Percentiles rank a stretch among this genome's conserved stretches.
Conservation (phyloP, 192 early-diverging fungal species). For the Coemansia sp. region DNA sequence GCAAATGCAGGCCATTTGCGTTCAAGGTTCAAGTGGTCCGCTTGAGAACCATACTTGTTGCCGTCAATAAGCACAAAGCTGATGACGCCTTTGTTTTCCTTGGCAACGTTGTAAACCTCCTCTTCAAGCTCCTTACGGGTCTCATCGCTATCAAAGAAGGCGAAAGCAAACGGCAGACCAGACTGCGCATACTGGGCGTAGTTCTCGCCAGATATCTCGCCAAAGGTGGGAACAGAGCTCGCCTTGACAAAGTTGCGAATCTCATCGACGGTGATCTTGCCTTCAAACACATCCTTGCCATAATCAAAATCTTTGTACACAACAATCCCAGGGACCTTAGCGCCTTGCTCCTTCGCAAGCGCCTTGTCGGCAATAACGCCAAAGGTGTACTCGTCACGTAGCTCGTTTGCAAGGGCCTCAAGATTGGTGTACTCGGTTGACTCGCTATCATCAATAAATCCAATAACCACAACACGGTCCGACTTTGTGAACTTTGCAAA, state of each 20-base stretch:
- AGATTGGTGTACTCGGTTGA: slow-evolving; percentile 68
- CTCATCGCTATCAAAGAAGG: slow-evolving; percentile 75
- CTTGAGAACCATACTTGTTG: slow-evolving; percentile 80
- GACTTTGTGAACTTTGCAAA: slow-evolving; percentile 75
- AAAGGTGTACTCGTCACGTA: slow-evolving; percentile 87
- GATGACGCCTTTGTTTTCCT: slow-evolving; percentile 84
- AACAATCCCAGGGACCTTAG: slow-evolving; percentile 67
- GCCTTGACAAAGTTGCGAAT: slow-evolving; percentile 73
- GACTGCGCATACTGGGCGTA: slow-evolving; percentile 82
- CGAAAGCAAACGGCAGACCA: slow-evolving; percentile 87
- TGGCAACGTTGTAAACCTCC: slow-evolving; percentile 71
- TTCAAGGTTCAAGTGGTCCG: slow-evolving; percentile 85
- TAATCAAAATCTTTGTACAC: slow-evolving; percentile 94
- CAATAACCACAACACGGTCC: slow-evolving; percentile 90
- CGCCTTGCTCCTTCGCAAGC: slow-evolving; percentile 56
- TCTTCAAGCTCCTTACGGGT: slow-evolving; percentile 59
- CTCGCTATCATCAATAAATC: slow-evolving; percentile 66
- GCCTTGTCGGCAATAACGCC: slow-evolving; percentile 72
- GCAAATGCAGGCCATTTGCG: slow-evolving; percentile 91
- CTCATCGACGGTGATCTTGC: slow-evolving; percentile 58
- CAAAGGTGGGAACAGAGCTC: slow-evolving; percentile 84
- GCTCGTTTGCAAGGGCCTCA: slow-evolving; percentile 68
- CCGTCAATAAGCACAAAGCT: slow-evolving; percentile 93
- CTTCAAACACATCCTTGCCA: slow-evolving; percentile 70
- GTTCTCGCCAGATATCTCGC: slow-evolving; percentile 87